These are phyloP conservation scores for Vaccinium vitisidaea DNA, from an alignment of 148 eudicot genomes.

Conservation along the genomic window DNA sequence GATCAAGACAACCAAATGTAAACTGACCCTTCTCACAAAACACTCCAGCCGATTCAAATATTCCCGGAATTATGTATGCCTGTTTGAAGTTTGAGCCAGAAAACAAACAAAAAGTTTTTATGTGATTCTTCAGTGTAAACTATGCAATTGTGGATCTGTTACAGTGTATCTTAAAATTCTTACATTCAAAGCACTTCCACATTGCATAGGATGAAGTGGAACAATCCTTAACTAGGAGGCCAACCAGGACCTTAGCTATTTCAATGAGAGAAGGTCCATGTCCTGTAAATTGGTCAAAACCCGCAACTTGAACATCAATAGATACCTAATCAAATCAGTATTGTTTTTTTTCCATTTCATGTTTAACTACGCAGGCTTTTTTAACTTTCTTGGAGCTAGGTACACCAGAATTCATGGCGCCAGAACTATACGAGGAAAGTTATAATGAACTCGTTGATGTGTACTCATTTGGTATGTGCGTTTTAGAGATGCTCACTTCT, in stretches of 20 bases:
- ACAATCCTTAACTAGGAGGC: not conserved
- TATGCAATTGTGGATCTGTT: not conserved
- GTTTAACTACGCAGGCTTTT: not conserved
- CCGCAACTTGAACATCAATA: not conserved
- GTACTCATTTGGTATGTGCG: constrained; percentile 59
- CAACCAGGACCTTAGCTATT: not conserved
- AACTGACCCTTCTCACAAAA: not conserved
- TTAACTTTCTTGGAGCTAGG: constrained; percentile 30
- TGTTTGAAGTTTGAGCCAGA: constrained; percentile 5
- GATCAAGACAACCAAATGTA: not conserved
- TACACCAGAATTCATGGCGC: constrained; percentile 82
- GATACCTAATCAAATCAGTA: not conserved
- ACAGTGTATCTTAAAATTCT: not conserved
- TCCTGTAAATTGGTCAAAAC: not conserved
- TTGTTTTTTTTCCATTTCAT: not conserved
- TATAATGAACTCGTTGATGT: constrained; percentile 70
- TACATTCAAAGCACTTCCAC: not conserved
- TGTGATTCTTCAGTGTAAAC: not conserved
- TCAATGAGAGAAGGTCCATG: not conserved
- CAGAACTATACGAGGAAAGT: constrained; percentile 65
- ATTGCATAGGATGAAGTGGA: not conserved
- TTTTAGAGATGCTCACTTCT: constrained; percentile 50
- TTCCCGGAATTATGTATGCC: not conserved
- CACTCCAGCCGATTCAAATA: not conserved
- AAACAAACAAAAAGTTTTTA: not conserved